A percentile compares a stretch with the other conserved stretches of the same genome.
These are phyloP conservation scores for Lactarius sanguifluus DNA, from an alignment of 768 basidiomycete genomes.

Conservation along the genomic window DNA sequence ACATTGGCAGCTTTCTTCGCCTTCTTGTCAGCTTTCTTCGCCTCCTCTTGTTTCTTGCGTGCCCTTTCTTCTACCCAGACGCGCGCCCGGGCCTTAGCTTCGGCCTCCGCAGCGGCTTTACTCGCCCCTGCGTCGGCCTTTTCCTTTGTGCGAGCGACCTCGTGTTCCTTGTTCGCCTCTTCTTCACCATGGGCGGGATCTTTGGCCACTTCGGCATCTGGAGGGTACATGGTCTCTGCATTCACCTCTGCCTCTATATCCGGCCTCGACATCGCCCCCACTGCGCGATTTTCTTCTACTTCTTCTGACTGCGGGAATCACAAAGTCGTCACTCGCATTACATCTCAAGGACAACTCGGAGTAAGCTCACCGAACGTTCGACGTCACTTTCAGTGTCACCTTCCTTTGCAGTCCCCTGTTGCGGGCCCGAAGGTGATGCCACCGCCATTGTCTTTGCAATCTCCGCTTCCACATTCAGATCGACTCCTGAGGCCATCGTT, in stretches of 20 bases:
- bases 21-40: too few species aligned
- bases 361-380: neutral
- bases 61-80: too few species aligned
- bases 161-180: neutral
- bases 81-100: neutral
- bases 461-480: neutral
- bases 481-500: neutral
- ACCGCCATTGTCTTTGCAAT: neutral
- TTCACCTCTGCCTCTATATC: neutral
- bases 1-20: too few species aligned
- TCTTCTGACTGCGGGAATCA: too few species aligned
- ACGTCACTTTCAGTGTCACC: neutral
- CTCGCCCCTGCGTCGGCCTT: too few species aligned
- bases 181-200: neutral
- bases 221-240: neutral
- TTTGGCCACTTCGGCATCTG: neutral
- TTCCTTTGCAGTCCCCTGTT: neutral
- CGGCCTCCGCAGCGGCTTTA: neutral
- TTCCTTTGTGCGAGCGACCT: neutral
- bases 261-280: neutral
- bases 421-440: neutral
- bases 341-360: neutral
- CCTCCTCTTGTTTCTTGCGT: too few species aligned
- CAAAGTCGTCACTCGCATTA: too few species aligned
- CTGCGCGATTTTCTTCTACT: neutral